Base-by-base conservation (phyloP, 163 green algal species). In the Coccomyxa subellipsoidea region DNA sequence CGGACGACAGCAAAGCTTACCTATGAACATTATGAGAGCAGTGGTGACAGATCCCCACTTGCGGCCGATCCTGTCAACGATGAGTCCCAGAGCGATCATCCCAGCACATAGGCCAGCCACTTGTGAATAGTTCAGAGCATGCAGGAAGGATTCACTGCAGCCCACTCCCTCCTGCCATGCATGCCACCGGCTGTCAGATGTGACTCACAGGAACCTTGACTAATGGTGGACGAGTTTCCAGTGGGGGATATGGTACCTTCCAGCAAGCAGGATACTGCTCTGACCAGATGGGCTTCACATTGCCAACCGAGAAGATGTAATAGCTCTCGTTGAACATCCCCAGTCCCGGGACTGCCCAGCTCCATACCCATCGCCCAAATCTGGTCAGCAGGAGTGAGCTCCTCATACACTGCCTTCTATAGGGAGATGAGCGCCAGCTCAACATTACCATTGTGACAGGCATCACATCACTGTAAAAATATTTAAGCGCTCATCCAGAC, bases 31-130 rank as follows among this genome's bases (percentile, higher is more conserved):
- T 81, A 92, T 88, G 25, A 31, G 70, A 12, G 91, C 88, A 12
- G 87, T 92, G 23, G 77, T 71, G 70, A 93, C 85, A n/a, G 89
- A 93, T 35, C 90, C 91, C 81, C 82, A 89, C 80, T 92, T 94
- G 37, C 92, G 86, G 25, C 92, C 92, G 25, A 93, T 90, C 66
- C 85, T 81, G 86, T 95, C 92, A 25, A 85, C 85, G 12, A 92
- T 81, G 36, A 92, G 89, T n/a, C 91, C 91, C 38, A 93, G 84
- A 4, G 88, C 36, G 1, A 94, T 69, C 86, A 93, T 91, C 27
- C 91, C 91, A 36, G 70, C 53, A 54, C 90, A 88, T 35, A 92
- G 87, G 34, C 88, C 88, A 21, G 81, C 82, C 32, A 91, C 84
- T 54, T 85, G 81, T 25, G 78, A 82, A 78, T 88, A 88, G 54